Conservation (phyloP, 2,329 filamentous ascomycete species). For the Didymellaceae sp. region DNA sequence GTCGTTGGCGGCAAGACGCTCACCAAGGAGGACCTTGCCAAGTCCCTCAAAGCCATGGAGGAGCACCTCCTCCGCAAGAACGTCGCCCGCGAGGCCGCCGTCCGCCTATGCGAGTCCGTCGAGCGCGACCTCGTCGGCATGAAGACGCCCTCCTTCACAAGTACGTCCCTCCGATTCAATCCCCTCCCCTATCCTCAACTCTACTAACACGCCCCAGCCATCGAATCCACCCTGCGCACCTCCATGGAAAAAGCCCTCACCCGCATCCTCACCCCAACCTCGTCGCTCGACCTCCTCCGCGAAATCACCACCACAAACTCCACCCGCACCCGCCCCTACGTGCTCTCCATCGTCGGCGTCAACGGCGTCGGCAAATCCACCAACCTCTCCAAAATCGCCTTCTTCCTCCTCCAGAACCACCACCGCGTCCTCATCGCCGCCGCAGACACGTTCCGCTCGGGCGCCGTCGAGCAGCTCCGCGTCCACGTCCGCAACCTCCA, state of each 20-base stretch:
- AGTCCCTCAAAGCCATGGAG: slow-evolving; percentile 94
- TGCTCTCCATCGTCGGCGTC: slow-evolving; percentile 97
- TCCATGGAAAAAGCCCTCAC: slow-evolving; percentile 92
- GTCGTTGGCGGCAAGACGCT: slow-evolving; percentile 93
- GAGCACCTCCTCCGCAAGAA: slow-evolving; percentile 95
- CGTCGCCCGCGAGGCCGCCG: slow-evolving; percentile 90
- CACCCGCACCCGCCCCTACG: slow-evolving; percentile 76
- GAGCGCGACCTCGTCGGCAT: slow-evolving; percentile 87
- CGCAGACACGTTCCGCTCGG: slow-evolving; percentile 81
- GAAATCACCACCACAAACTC: slow-evolving; percentile 81
- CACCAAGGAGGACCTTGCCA: slow-evolving; percentile 86
- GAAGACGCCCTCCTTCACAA: slow-evolving; percentile 92
- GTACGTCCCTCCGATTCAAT: slow-evolving; percentile 38
- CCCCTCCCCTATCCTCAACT: not conserved
- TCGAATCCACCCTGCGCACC: slow-evolving; percentile 80
- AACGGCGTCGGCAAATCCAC: slow-evolving; percentile 99
- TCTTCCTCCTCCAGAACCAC: slow-evolving; percentile 15
- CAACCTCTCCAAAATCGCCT: slow-evolving; percentile 77
- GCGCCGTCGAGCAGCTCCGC: slow-evolving; percentile 93
- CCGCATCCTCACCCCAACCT: slow-evolving; percentile 95
- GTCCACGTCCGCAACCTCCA: slow-evolving; percentile 94
- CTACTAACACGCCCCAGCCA: slow-evolving; percentile 54
- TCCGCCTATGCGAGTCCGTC: slow-evolving; percentile 89
- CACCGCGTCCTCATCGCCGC: slow-evolving; percentile 62
- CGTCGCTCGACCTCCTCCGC: slow-evolving; percentile 89